Percentiles rank a stretch among this genome's conserved stretches.
Conservation (phyloP, 805 yeast genomes). For the Saturnispora mendoncae region DNA sequence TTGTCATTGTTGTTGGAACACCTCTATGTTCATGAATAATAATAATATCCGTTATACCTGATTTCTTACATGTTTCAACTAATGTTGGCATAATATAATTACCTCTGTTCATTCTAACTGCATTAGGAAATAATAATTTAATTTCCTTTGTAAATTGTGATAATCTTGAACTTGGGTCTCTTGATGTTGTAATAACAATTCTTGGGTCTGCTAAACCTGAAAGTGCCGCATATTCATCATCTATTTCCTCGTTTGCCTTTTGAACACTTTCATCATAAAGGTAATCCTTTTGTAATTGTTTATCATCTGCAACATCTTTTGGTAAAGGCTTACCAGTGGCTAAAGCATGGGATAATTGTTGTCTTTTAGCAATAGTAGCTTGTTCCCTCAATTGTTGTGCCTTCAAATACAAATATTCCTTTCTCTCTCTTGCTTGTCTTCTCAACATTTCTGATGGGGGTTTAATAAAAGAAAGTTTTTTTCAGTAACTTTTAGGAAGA, state of each 20-base stretch:
- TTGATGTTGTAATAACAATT: constrained; percentile 83
- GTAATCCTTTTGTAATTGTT: constrained; percentile 68
- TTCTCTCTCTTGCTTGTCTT: constrained; percentile 92
- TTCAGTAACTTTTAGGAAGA: too few species aligned
- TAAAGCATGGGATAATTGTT: constrained; percentile 74
- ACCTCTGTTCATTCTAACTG: constrained; percentile 88
- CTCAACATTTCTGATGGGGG: constrained; percentile 54
- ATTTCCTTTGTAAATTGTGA: constrained; percentile 91
- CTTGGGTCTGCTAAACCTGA: constrained; percentile 89
- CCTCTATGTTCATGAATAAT: constrained; percentile 96
- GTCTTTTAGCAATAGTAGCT: constrained; percentile 74
- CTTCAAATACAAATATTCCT: constrained; percentile 85
- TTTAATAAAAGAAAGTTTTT: too few species aligned
- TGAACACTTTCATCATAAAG: constrained; percentile 77
- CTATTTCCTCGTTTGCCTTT: constrained; percentile 38
- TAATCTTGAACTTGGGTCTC: constrained; percentile 80
- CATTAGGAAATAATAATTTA: constrained; percentile 80
- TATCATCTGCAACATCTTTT: constrained; percentile 85
- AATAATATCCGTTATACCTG: constrained; percentile 76
- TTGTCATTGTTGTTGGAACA: constrained; percentile 87
- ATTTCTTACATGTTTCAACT: constrained; percentile 68
- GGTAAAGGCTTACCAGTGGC: constrained; percentile 89
- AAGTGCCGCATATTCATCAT: constrained; percentile 84
- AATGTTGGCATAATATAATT: constrained; percentile 77
- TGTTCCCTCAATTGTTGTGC: constrained; percentile 89